phyloP scores from a whole-genome alignment of 306 rosid species.

The Hylodesmum podocarpum region DNA sequence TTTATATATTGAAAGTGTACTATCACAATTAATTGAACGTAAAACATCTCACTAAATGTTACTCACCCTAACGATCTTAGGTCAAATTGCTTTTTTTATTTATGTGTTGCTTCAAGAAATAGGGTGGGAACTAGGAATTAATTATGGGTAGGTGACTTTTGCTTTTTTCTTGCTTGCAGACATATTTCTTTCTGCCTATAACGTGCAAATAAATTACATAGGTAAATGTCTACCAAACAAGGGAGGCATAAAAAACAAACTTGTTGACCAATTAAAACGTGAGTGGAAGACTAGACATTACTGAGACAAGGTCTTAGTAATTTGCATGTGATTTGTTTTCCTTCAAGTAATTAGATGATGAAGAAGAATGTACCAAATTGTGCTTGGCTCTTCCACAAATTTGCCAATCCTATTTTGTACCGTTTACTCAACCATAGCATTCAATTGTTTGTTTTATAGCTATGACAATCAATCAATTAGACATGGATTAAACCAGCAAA shows the following conservation, averaged over 20 bases:
- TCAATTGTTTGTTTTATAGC: background rate
- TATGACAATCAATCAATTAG: background rate
- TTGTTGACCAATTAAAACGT: slow-evolving; percentile 31
- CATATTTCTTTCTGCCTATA: slow-evolving; percentile 9
- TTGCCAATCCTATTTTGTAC: slow-evolving; percentile 19
- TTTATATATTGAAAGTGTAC: background rate
- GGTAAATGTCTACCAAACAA: slow-evolving; percentile 3
- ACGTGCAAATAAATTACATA: slow-evolving; percentile 20
- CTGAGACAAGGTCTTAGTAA: slow-evolving; percentile 23
- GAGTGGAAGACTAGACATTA: slow-evolving; percentile 25
- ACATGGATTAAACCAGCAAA: slow-evolving; percentile 26
- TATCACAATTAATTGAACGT: background rate
- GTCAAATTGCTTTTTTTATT: background rate
- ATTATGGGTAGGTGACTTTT: slow-evolving; percentile 18
- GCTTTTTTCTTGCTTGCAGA: background rate
- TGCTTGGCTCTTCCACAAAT: slow-evolving; percentile 12
- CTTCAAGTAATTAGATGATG: slow-evolving; percentile 4
- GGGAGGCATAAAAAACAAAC: slow-evolving; percentile 3
- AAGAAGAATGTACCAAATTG: slow-evolving; percentile 20
- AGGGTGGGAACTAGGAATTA: slow-evolving; percentile 13
- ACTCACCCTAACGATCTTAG: background rate
- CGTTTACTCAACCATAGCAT: slow-evolving; percentile 1
- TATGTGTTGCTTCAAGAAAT: background rate
- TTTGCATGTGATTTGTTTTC: slow-evolving; percentile 19
- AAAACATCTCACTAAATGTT: background rate